Conservation (phyloP, 108 stramenopile genomes). For the Fragilariopsis cylindrus region DNA sequence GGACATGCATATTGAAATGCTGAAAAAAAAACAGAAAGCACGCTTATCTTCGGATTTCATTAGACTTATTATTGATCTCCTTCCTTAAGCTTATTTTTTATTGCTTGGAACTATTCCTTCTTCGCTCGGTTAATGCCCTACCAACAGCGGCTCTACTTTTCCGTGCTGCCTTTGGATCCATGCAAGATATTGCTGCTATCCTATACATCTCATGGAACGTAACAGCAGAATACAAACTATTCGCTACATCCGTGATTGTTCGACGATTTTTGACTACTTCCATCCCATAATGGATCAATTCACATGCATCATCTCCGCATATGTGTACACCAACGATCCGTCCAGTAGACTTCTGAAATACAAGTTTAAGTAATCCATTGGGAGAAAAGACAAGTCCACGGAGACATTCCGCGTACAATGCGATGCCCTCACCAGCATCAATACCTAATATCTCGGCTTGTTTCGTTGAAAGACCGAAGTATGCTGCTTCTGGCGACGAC, state of each 20-base stretch:
- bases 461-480: slow-evolving; percentile 63
- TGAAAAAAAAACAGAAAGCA: neutral
- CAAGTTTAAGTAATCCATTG: slow-evolving; percentile 80
- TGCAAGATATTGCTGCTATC: slow-evolving; percentile 58
- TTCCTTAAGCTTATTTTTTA: neutral
- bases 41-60: neutral
- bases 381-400: slow-evolving; percentile 81
- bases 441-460: slow-evolving; percentile 71
- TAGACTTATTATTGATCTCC: neutral
- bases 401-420: slow-evolving; percentile 80
- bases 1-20: neutral
- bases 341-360: slow-evolving; percentile 70
- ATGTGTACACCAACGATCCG: slow-evolving; percentile 82
- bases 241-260: slow-evolving; percentile 60
- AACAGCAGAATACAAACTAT: slow-evolving; percentile 70
- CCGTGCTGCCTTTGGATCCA: slow-evolving; percentile 54
- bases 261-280: slow-evolving; percentile 70
- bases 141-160: slow-evolving; percentile 74
- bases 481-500: slow-evolving; percentile 78
- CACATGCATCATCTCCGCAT: slow-evolving; percentile 82
- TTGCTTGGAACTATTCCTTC: slow-evolving; percentile 13
- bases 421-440: slow-evolving; percentile 75
- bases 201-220: slow-evolving; percentile 85
- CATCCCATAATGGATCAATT: slow-evolving; percentile 88
- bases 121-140: slow-evolving; percentile 61